Evolutionary conservation across 2,329 filamentous ascomycete species (phyloP).

Genomic region (Drechslerella coelobrocha): DNA sequence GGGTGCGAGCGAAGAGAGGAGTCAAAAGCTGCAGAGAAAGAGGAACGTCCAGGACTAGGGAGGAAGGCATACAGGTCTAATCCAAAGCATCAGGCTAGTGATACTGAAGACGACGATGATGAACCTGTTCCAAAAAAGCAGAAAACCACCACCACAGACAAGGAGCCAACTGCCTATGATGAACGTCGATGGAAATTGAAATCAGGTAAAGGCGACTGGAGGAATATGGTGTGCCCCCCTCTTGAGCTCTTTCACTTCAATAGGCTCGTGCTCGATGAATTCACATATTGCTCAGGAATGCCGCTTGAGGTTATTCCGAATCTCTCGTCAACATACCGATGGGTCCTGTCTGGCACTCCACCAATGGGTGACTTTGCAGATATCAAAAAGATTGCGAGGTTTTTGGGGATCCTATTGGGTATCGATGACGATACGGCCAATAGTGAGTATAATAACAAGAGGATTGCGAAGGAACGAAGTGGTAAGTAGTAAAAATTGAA

Average conservation of each 20-base stretch:
- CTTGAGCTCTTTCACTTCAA: slow-evolving; percentile 69
- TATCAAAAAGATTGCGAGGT: slow-evolving; percentile 66
- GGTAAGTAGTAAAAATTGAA: slow-evolving; percentile 55
- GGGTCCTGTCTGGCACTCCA: slow-evolving; percentile 71
- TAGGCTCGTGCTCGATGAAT: slow-evolving; percentile 70
- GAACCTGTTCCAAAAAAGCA: slow-evolving; percentile 46
- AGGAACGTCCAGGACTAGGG: not conserved
- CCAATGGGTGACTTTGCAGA: slow-evolving; percentile 66
- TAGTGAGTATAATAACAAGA: slow-evolving; percentile 61
- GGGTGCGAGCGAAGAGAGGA: slow-evolving; percentile 21
- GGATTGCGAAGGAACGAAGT: slow-evolving; percentile 60
- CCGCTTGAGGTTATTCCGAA: slow-evolving; percentile 59
- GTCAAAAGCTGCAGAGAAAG: not conserved
- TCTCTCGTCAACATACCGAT: slow-evolving; percentile 64
- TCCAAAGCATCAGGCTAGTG: slow-evolving; percentile 27
- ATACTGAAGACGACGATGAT: slow-evolving; percentile 39
- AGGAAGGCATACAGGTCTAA: slow-evolving; percentile 20
- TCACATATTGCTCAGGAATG: slow-evolving; percentile 63
- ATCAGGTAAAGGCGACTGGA: slow-evolving; percentile 54
- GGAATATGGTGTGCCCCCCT: slow-evolving; percentile 57
- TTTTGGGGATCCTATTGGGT: slow-evolving; percentile 66
- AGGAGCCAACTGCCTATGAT: slow-evolving; percentile 39
- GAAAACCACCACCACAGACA: slow-evolving; percentile 1
- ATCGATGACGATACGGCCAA: slow-evolving; percentile 63
- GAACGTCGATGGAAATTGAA: slow-evolving; percentile 53